phyloP scores from a whole-genome alignment of 768 basidiomycete species.

The Floccularia luteovirens region DNA sequence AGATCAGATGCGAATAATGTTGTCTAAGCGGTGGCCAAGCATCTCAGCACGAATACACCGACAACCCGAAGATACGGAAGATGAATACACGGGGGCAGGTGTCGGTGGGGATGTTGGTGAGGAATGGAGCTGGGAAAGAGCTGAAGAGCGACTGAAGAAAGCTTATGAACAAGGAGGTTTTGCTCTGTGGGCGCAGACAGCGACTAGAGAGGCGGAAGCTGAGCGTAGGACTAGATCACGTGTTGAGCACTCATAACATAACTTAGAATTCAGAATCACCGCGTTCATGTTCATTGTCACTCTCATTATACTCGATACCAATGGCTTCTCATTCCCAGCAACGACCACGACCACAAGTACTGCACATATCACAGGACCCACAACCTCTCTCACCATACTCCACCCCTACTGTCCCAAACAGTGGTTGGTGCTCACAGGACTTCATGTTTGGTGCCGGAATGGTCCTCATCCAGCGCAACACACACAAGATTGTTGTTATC shows the following conservation, averaged over 20 bases:
- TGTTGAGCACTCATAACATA: too few species aligned
- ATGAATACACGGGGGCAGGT: constrained; percentile 14
- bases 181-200: constrained; percentile 45
- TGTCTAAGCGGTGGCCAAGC: constrained; percentile 39
- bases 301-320: too few species aligned
- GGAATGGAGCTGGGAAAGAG: constrained; percentile 46
- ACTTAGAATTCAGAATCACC: too few species aligned
- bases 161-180: constrained; percentile 59
- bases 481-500: constrained; percentile 44
- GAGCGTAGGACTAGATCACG: too few species aligned
- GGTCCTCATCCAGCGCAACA: constrained; percentile 56
- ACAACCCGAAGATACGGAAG: constrained; percentile 19
- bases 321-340: too few species aligned
- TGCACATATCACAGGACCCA: neutral
- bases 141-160: constrained; percentile 41
- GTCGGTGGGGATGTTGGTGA: constrained; percentile 15
- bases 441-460: constrained; percentile 56
- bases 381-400: constrained; percentile 29
- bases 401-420: constrained; percentile 30
- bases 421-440: constrained; percentile 39
- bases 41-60: constrained; percentile 48
- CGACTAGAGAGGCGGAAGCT: constrained; percentile 45
- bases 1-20: constrained; percentile 39
- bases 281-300: too few species aligned
- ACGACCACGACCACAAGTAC: too few species aligned